phyloP scores from a whole-genome alignment of 2,329 filamentous ascomycete species.

The Aspergillus awamori region DNA sequence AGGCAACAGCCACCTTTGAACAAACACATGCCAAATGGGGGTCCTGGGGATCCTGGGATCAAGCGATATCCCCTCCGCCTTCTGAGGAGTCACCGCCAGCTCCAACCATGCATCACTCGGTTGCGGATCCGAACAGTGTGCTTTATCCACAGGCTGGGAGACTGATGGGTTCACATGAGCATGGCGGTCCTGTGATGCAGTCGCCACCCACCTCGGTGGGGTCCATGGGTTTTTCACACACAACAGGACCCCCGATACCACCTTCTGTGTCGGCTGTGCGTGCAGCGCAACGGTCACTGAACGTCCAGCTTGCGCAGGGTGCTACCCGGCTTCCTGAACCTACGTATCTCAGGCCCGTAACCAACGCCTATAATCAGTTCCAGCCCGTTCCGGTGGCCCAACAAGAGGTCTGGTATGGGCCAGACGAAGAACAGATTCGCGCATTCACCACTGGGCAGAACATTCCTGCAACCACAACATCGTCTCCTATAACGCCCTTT shows the following conservation, averaged over 20 bases:
- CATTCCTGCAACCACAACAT: conserved; percentile 43
- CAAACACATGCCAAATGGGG: conserved; percentile 81
- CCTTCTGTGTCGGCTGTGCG: conserved; percentile 26
- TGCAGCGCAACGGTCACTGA: conserved; percentile 22
- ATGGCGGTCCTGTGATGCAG: conserved; percentile 14
- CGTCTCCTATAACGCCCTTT: conserved; percentile 56
- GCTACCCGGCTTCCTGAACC: conserved; percentile 35
- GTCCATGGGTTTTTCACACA: conserved; percentile 23
- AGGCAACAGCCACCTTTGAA: conserved; percentile 74
- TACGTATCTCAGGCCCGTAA: conserved; percentile 34
- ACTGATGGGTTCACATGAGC: conserved; percentile 9
- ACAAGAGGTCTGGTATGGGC: conserved; percentile 40
- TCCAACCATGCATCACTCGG: conserved; percentile 19
- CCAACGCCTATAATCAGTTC: conserved; percentile 24
- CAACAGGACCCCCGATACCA: conserved; percentile 16
- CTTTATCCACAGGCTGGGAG: conserved; percentile 19
- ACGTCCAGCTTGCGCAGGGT: conserved; percentile 21
- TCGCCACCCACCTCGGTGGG: conserved; percentile 16
- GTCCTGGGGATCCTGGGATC: conserved; percentile 59
- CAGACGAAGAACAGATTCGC: conserved; percentile 26
- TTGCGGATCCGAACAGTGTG: conserved; percentile 21
- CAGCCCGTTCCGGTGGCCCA: conserved; percentile 29
- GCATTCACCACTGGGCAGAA: conserved; percentile 27
- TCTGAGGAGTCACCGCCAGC: conserved; percentile 30
- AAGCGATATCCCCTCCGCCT: conserved; percentile 35